Base-by-base conservation (phyloP, 2,329 filamentous ascomycete species). In the Eurotiales sp. region DNA sequence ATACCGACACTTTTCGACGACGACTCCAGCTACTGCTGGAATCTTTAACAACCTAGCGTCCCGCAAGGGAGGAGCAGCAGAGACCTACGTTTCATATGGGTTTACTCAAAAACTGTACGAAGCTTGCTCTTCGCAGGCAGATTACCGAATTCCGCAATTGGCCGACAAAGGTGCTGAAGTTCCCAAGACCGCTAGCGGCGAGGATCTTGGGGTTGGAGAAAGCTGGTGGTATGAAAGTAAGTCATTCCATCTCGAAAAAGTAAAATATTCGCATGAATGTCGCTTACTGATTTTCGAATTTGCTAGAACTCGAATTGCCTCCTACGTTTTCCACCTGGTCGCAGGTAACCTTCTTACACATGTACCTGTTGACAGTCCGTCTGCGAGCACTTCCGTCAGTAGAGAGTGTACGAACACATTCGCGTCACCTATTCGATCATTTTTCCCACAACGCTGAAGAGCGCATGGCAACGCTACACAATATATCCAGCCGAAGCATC, bases 251-350 rank as follows among this genome's bases (percentile, higher is more conserved):
- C 23, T 30, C 19, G 15, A 29, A 32, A 32, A 27, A 27, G 17
- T n/a, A 21, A 2, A 29, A 15, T 37, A 12, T 30, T 37, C 12
- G 12, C 8, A 21, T 22, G 14, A 25, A 19, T 30, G 8, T 39
- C 8, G 5, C 14, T 22, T 23, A 23, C 34, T 29, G 21, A 27
- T 34, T 29, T 30, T 4, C 23, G 22, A 11, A 25, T 22, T 1
- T 39, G 50, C 12, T 62, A 95, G 89, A 85, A 46, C 82, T 96
- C 57, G 82, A 82, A 22, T 82, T 99, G 15, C 78, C 81, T 27
- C 88, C 90, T 1, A 97, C 90, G 0, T 99, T 99, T 71, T 91
- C 86, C 66, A 92, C 88, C 51, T 99, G 93, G 93, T 88, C 90
- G 17, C 91, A 97, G 71, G 86, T 97, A 40, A 93, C 91, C 30